These are phyloP conservation scores for Malus fusca DNA, from an alignment of 306 rosid species.

Conservation along the genomic window DNA sequence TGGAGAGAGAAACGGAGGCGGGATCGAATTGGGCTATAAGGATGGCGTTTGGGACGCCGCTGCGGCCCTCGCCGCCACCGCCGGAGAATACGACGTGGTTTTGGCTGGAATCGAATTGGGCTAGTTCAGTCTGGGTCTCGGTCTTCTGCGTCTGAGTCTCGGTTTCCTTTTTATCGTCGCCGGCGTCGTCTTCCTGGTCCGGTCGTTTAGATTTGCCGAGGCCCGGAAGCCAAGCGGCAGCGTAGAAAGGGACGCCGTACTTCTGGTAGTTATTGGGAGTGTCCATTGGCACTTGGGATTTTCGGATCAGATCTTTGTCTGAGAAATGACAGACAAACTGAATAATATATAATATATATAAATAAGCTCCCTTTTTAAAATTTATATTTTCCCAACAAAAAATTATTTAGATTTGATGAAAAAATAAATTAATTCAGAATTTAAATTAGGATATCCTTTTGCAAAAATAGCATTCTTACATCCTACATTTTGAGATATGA, in stretches of 20 bases:
- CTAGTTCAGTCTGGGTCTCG: not conserved
- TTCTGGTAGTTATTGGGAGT: conserved; percentile 49
- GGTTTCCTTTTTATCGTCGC: conserved; percentile 8
- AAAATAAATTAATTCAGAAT: no score
- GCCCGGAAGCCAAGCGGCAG: conserved; percentile 58
- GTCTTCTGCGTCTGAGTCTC: conserved; percentile 2
- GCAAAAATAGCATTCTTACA: no score
- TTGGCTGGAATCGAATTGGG: conserved; percentile 4
- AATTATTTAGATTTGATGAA: no score
- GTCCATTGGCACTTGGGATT: conserved; percentile 1
- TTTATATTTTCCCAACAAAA: no score
- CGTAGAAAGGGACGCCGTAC: conserved; percentile 79
- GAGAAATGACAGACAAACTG: not conserved
- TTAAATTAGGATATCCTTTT: no score
- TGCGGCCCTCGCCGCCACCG: conserved; percentile 85
- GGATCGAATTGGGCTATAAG: conserved; percentile 48
- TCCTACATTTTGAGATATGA: no score
- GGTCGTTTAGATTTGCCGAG: not conserved
- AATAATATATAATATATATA: no score
- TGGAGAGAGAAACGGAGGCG: conserved; percentile 49
- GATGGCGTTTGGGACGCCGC: conserved; percentile 76
- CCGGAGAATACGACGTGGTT: conserved; percentile 56
- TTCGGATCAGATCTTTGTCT: not conserved
- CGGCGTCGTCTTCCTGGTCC: not conserved
- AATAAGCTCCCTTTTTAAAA: no score